A percentile compares a stretch with the other conserved stretches of the same genome.
Conservation (phyloP, 306 rosid genomes). For the Cucumis sativus region DNA sequence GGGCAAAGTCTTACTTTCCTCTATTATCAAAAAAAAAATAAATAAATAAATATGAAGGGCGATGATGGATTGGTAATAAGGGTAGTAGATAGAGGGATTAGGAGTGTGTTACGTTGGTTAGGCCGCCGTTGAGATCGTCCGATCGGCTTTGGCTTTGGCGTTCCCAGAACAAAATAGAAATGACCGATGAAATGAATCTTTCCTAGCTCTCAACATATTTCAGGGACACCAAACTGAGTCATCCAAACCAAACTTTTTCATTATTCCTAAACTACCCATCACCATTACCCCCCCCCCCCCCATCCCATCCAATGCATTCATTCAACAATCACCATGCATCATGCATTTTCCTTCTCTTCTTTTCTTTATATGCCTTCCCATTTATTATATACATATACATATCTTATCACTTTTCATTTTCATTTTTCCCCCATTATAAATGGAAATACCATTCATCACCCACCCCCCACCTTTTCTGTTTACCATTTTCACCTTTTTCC, state of each 20-base stretch:
- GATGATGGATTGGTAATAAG: not conserved
- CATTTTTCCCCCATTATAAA: not conserved
- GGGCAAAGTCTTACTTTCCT: not conserved
- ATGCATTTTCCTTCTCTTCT: not conserved
- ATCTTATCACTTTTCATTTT: not conserved
- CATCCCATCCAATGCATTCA: not conserved
- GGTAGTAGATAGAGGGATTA: not conserved
- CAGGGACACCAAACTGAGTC: not conserved
- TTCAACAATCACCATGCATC: not conserved
- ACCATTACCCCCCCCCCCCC: not conserved
- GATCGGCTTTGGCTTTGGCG: not conserved
- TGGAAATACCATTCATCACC: not conserved
- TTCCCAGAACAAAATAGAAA: not conserved
- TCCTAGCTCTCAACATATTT: not conserved
- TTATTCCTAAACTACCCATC: not conserved
- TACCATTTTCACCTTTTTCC: not conserved
- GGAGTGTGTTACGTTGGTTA: not conserved
- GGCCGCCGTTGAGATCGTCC: not conserved
- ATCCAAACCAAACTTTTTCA: not conserved
- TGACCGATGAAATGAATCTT: not conserved
- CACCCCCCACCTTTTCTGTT: not conserved
- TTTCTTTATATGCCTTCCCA: not conserved
- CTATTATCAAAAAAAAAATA: not conserved
- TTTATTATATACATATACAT: not conserved
- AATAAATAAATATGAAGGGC: not conserved